phyloP scores from a whole-genome alignment of 352 stramenopile species.

The Phytophthora cryptogea region DNA sequence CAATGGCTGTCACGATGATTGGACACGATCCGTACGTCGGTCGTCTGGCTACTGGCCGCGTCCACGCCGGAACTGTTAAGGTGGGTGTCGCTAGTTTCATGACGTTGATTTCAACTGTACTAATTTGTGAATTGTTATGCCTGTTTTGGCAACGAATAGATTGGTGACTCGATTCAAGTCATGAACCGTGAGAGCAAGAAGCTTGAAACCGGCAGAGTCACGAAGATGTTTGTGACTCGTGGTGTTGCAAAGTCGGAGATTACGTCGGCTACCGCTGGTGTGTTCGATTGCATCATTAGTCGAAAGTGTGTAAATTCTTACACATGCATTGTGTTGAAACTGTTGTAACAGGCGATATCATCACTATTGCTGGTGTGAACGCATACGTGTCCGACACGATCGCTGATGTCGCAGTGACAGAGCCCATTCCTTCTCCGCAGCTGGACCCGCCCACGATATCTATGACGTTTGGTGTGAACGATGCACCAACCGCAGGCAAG shows the following conservation, averaged over 20 bases:
- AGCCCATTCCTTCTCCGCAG: constrained; percentile 93
- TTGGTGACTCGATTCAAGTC: constrained; percentile 90
- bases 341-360: constrained; percentile 91
- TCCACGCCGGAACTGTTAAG: constrained; percentile 93
- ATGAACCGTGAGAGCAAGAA: constrained; percentile 88
- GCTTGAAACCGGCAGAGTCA: constrained; percentile 78
- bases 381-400: constrained; percentile 91
- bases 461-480: constrained; percentile 98
- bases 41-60: constrained; percentile 95
- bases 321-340: constrained; percentile 1
- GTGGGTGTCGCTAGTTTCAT: constrained; percentile 9
- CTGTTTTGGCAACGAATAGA: constrained; percentile 30
- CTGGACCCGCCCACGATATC: constrained; percentile 97
- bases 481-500: constrained; percentile 94
- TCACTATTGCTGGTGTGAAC: constrained; percentile 96
- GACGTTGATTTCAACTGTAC: not conserved
- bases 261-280: constrained; percentile 81
- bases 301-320: constrained; percentile 1
- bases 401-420: constrained; percentile 63
- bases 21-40: constrained; percentile 98
- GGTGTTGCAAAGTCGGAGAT: constrained; percentile 88
- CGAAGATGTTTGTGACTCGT: constrained; percentile 89
- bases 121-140: constrained; percentile 9
- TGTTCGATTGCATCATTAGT: constrained; percentile 4
- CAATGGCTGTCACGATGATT: constrained; percentile 97